Conservation (phyloP, 1,284 basidiomycete species). For the Salmacisia buchloeana region DNA sequence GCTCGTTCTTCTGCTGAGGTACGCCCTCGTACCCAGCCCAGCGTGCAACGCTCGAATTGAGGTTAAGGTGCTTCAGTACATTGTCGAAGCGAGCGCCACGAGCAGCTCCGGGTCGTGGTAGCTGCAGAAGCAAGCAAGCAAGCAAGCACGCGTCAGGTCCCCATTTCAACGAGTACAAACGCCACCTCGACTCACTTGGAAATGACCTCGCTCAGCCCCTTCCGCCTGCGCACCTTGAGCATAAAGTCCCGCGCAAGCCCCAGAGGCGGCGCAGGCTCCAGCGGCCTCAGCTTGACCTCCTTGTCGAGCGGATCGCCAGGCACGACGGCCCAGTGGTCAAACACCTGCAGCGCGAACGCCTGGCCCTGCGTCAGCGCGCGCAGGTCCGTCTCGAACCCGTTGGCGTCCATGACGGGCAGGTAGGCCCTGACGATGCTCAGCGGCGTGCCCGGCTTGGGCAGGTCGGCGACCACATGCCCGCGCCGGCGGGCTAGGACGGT, state of each 20-base stretch:
- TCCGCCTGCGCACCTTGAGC: conserved; percentile 89
- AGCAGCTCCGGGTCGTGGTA: conserved; percentile 48
- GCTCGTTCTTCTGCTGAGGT: too few species aligned
- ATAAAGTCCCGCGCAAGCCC: conserved; percentile 72
- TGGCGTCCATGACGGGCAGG: conserved; percentile 96
- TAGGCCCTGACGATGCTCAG: conserved; percentile 95
- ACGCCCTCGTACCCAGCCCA: too few species aligned
- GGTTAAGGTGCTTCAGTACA: too few species aligned
- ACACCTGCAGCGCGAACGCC: conserved; percentile 90
- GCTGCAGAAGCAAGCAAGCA: conserved; percentile 30
- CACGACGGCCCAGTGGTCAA: conserved; percentile 97
- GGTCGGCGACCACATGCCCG: conserved; percentile 95
- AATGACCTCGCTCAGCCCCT: conserved; percentile 54
- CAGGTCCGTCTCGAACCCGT: conserved; percentile 97
- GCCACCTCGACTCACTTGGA: not conserved
- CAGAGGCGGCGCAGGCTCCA: conserved; percentile 94
- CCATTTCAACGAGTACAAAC: not conserved
- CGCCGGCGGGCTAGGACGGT: conserved; percentile 90
- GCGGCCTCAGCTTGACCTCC: conserved; percentile 83
- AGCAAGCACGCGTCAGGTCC: conserved; percentile 20
- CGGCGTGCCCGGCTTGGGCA: conserved; percentile 93
- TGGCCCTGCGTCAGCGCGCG: conserved; percentile 95
- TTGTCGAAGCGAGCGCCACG: conserved; percentile 35
- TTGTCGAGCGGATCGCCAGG: conserved; percentile 97
- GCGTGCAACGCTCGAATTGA: too few species aligned